Percentiles rank a stretch among this genome's conserved stretches.
Conservation (phyloP, 148 eudicot genomes). For the Bassia scoparia region DNA sequence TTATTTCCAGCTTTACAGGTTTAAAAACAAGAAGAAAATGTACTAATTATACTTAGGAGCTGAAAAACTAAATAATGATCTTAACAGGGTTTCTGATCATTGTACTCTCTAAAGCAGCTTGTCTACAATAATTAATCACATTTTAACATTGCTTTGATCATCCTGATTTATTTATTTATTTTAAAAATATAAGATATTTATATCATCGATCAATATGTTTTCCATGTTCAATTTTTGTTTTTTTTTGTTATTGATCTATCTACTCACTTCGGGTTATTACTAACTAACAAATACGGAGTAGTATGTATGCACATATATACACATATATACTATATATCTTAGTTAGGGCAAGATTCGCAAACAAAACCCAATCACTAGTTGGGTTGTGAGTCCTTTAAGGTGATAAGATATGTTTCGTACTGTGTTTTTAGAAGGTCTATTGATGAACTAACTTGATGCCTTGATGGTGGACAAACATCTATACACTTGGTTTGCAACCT, state of each 20-base stretch:
- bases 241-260: no score
- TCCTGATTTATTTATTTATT: no score
- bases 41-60: background rate
- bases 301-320: no score
- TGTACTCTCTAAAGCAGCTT: constrained; percentile 69
- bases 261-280: no score
- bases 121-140: constrained; percentile 67
- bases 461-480: background rate
- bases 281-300: no score
- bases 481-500: background rate
- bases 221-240: no score
- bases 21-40: background rate
- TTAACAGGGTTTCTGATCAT: background rate
- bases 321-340: no score
- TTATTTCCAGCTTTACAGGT: constrained; percentile 6
- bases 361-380: constrained; percentile 80
- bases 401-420: constrained; percentile 26
- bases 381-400: constrained; percentile 88
- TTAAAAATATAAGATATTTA: no score
- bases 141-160: constrained; percentile 77
- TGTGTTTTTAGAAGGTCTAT: constrained; percentile 1
- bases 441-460: constrained; percentile 4
- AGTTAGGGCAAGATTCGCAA: constrained; percentile 55
- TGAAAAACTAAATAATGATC: background rate
- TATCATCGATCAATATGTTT: no score